These are phyloP conservation scores for Pseudoneurospora amorphoporcata DNA, from an alignment of 495 filamentous ascomycete species.

Conservation along the genomic window DNA sequence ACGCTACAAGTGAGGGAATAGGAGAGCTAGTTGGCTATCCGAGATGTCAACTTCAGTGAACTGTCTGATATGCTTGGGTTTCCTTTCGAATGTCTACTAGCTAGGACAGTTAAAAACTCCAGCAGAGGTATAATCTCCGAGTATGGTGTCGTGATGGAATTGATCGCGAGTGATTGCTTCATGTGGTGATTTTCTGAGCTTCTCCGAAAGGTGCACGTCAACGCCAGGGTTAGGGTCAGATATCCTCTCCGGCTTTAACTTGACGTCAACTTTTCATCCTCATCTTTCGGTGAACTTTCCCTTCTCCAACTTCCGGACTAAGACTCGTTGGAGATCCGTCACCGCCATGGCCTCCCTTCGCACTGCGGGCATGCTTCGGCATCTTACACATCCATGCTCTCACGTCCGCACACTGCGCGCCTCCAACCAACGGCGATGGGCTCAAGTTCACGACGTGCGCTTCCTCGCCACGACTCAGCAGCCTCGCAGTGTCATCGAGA, in stretches of 20 bases:
- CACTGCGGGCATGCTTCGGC: conserved; percentile 20
- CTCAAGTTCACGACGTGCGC: conserved; percentile 83
- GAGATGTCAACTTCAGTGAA: neutral
- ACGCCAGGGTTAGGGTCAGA: neutral
- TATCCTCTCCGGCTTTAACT: neutral
- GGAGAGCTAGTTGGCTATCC: neutral
- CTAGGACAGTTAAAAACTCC: neutral
- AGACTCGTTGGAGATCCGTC: conserved; percentile 23
- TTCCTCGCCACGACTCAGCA: conserved; percentile 56
- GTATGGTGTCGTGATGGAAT: neutral
- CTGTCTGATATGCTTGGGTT: neutral
- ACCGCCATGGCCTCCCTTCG: conserved; percentile 4
- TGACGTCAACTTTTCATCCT: neutral
- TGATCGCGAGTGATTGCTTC: neutral
- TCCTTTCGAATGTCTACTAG: neutral
- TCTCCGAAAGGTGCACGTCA: neutral
- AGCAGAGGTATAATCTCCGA: neutral
- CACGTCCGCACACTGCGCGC: conserved; percentile 15
- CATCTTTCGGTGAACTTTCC: neutral
- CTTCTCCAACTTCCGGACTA: neutral
- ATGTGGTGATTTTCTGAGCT: neutral
- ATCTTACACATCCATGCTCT: conserved; percentile 17
- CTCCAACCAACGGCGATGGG: conserved; percentile 66
- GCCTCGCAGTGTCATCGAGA: conserved; percentile 59
- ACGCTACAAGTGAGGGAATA: neutral